Percentiles rank a stretch among this genome's conserved stretches.
Conservation (phyloP, 495 filamentous ascomycete genomes). For the Hyaloscypha bicolor region DNA sequence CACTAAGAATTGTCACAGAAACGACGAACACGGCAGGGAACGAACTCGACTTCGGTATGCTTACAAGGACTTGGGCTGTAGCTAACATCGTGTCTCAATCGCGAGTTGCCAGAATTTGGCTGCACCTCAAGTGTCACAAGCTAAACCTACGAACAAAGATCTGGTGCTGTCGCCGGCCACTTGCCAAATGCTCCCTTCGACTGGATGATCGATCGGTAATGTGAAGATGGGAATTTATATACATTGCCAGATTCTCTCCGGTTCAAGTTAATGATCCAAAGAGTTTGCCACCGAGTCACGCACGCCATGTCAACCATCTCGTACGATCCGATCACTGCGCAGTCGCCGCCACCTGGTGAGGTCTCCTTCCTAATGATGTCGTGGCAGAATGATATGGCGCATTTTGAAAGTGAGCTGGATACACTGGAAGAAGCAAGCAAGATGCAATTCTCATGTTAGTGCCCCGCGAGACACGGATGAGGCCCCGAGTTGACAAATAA, state of each 20-base stretch:
- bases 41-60: background rate
- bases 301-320: background rate
- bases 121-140: background rate
- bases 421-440: background rate
- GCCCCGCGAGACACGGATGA: background rate
- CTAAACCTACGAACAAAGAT: background rate
- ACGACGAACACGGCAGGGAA: background rate
- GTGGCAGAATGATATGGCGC: background rate
- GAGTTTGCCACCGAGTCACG: background rate
- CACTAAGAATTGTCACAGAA: background rate
- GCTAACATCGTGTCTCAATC: background rate
- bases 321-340: background rate
- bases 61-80: background rate
- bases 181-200: background rate
- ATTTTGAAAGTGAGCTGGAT: background rate
- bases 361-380: background rate
- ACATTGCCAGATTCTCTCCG: background rate
- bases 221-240: background rate
- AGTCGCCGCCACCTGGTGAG: background rate
- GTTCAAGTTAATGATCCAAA: slow-evolving; percentile 3
- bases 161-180: background rate
- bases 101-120: background rate
- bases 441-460: background rate
- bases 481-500: background rate
- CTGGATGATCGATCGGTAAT: background rate